Conservation (phyloP, 805 yeast genomes). For the Kazachstania bromeliacearum region DNA sequence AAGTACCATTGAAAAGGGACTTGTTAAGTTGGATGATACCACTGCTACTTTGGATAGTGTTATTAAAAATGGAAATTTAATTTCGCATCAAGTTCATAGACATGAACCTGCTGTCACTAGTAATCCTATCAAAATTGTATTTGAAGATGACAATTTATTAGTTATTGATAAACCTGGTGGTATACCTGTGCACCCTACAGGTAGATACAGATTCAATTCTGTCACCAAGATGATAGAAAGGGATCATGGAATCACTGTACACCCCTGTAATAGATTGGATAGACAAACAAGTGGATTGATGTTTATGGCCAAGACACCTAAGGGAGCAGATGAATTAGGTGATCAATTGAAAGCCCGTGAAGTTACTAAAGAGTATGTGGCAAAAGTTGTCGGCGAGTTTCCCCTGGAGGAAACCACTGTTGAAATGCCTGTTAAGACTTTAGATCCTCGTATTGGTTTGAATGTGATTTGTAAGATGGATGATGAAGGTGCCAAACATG, state of each 20-base stretch:
- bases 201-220: constrained; percentile 64
- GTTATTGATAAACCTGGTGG: constrained; percentile 93
- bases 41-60: constrained; percentile 55
- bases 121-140: constrained; percentile 50
- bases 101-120: constrained; percentile 80
- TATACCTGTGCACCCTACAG: constrained; percentile 92
- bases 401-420: constrained; percentile 49
- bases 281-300: constrained; percentile 84
- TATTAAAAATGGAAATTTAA: constrained; percentile 71
- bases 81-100: constrained; percentile 68
- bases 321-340: constrained; percentile 68
- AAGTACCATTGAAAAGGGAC: constrained; percentile 46
- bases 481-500: constrained; percentile 43
- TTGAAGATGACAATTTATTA: constrained; percentile 62
- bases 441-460: constrained; percentile 64
- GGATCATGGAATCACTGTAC: constrained; percentile 57
- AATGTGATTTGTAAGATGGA: constrained; percentile 38
- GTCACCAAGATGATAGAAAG: constrained; percentile 67
- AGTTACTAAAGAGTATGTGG: constrained; percentile 76
- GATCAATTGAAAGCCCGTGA: constrained; percentile 62
- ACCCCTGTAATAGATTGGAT: constrained; percentile 84
- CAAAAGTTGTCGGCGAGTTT: constrained; percentile 79
- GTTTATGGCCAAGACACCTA: constrained; percentile 76
- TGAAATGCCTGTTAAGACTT: constrained; percentile 57
- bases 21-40: constrained; percentile 59